Conservation (phyloP, 306 rosid genomes). For the Ochetophila trinervis region DNA sequence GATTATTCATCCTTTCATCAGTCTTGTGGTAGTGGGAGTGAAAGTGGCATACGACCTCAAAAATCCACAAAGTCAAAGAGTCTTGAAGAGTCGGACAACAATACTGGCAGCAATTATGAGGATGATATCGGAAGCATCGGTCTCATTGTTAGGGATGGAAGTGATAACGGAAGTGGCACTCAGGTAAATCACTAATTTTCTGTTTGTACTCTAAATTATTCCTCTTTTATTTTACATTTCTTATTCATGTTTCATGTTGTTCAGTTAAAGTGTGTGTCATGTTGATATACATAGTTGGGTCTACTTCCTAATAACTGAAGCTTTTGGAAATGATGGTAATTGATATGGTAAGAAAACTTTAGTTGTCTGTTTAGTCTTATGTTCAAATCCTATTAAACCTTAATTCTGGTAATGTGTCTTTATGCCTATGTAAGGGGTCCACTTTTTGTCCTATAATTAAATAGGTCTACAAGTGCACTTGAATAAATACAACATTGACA, state of each 20-base stretch:
- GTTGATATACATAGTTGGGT: too few relatives aligned
- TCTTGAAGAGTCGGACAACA: slow-evolving; percentile 45
- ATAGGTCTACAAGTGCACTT: too few relatives aligned
- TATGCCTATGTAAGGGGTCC: too few relatives aligned
- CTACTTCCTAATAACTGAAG: too few relatives aligned
- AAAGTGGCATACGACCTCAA: slow-evolving; percentile 49
- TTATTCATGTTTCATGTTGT: background rate
- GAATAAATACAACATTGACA: too few relatives aligned
- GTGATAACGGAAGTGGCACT: slow-evolving; percentile 69
- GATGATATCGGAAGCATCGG: slow-evolving; percentile 46
- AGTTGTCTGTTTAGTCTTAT: too few relatives aligned
- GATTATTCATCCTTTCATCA: slow-evolving; percentile 25
- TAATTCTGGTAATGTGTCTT: too few relatives aligned
- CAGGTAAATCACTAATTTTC: slow-evolving; percentile 38
- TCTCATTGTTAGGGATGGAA: slow-evolving; percentile 40
- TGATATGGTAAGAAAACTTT: too few relatives aligned
- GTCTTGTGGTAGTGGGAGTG: slow-evolving; percentile 69
- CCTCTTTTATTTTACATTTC: background rate
- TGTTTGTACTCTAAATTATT: background rate
- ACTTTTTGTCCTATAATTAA: too few relatives aligned
- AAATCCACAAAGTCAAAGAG: slow-evolving; percentile 41
- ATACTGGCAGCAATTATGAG: slow-evolving; percentile 53
- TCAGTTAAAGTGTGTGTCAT: too few relatives aligned
- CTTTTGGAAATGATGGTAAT: too few relatives aligned
- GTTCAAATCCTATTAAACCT: too few relatives aligned